Percentiles rank a stretch among this genome's conserved stretches.
Evolutionary conservation across 768 basidiomycete genomes (phyloP).

Genomic region (Amylocystis lapponica): DNA sequence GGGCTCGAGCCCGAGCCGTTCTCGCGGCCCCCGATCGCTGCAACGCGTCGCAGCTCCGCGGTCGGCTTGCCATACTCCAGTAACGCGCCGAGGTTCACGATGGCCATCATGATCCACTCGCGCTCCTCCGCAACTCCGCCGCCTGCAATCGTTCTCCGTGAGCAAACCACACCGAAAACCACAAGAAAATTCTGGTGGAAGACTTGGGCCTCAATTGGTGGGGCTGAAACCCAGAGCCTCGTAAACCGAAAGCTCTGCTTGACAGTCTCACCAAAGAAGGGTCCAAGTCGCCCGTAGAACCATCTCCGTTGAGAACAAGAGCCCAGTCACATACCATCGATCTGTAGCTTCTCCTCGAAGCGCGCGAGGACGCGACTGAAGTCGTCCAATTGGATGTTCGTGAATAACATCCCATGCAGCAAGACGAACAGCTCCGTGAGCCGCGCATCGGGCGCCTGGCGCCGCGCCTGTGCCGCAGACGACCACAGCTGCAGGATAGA

Average conservation of each 20-base stretch:
- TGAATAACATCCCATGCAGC: constrained; percentile 96
- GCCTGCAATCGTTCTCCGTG: constrained; percentile 7
- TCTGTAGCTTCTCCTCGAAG: constrained; percentile 79
- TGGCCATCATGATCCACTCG: constrained; percentile 97
- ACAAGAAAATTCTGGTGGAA: background rate
- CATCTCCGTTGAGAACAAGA: no score
- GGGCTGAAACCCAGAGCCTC: no score
- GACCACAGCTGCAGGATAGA: constrained; percentile 90
- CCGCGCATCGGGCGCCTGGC: constrained; percentile 69
- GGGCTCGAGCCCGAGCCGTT: constrained; percentile 36
- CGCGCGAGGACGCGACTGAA: constrained; percentile 77
- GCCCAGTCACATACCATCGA: constrained; percentile 40
- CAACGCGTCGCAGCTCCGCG: constrained; percentile 61
- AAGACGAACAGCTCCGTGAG: constrained; percentile 81
- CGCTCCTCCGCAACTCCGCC: constrained; percentile 58
- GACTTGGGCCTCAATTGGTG: no score
- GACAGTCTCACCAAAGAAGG: no score
- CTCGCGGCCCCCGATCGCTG: constrained; percentile 36
- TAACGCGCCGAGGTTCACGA: constrained; percentile 74
- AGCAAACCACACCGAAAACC: background rate
- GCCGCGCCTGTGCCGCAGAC: constrained; percentile 60
- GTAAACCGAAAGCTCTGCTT: no score
- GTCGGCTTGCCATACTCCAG: constrained; percentile 83
- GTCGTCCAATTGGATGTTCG: constrained; percentile 90
- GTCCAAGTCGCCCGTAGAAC: no score